Conservation (phyloP, 2,329 filamentous ascomycete species). For the Colletotrichum salicis region DNA sequence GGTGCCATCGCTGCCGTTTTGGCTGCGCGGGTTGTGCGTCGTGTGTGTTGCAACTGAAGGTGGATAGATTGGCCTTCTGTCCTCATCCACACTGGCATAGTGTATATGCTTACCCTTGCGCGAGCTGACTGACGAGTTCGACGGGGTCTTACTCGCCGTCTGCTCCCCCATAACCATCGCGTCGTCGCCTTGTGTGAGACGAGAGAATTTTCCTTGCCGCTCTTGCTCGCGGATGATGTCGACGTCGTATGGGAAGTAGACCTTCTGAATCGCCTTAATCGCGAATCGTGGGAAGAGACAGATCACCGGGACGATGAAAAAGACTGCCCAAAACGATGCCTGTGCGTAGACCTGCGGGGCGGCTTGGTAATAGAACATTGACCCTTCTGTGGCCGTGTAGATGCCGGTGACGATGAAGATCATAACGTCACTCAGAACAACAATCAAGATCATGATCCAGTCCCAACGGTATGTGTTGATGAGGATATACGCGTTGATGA, state of each 20-base stretch:
- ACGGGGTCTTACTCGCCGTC: conserved; percentile 46
- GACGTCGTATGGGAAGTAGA: conserved; percentile 91
- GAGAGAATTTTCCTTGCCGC: conserved; percentile 81
- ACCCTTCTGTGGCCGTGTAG: conserved; percentile 65
- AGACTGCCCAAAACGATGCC: conserved; percentile 87
- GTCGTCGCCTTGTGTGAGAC: conserved; percentile 61
- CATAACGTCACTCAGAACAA: conserved; percentile 83
- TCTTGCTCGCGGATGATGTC: conserved; percentile 97
- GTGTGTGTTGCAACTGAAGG: conserved; percentile 85
- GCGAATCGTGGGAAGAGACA: conserved; percentile 89
- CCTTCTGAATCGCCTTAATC: conserved; percentile 89
- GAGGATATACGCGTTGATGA: conserved; percentile 93
- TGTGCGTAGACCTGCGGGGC: conserved; percentile 83
- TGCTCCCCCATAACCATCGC: conserved; percentile 29
- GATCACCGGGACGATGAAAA: conserved; percentile 81
- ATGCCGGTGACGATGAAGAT: conserved; percentile 97
- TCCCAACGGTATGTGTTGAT: conserved; percentile 99
- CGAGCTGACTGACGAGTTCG: conserved; percentile 69
- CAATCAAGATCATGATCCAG: conserved; percentile 90
- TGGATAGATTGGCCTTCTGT: conserved; percentile 91
- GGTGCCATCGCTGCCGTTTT: conserved; percentile 94
- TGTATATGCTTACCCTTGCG: conserved; percentile 67
- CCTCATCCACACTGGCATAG: conserved; percentile 80
- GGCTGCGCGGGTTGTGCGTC: conserved; percentile 83
- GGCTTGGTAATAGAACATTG: conserved; percentile 74